Conservation (phyloP, 305 asterid species). For the Ilex paraguariensis region DNA sequence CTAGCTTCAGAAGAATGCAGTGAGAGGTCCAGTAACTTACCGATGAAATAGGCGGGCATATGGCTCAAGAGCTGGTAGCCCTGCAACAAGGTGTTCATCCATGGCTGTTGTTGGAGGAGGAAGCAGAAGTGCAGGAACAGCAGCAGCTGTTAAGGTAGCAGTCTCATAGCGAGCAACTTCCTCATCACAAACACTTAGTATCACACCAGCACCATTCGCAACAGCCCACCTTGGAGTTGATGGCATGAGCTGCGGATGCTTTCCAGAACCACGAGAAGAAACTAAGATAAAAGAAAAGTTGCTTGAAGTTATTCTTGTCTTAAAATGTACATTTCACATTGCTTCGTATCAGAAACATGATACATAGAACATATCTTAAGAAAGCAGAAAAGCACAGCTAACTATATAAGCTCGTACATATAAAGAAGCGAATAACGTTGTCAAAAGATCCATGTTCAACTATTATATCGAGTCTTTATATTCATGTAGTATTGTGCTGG, state of each 20-base stretch:
- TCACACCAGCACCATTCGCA: slow-evolving; percentile 99
- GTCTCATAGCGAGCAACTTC: slow-evolving; percentile 98
- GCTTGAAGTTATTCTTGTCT: slow-evolving; percentile 10
- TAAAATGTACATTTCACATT: not conserved
- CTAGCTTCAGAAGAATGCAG: slow-evolving; percentile 12
- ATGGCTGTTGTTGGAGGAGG: slow-evolving; percentile 98
- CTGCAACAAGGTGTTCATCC: slow-evolving; percentile 99
- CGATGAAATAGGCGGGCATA: slow-evolving; percentile 96
- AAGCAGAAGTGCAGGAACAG: slow-evolving; percentile 98
- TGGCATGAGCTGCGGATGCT: slow-evolving; percentile 96
- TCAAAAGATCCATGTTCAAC: no score
- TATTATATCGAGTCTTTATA: no score
- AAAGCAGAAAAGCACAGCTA: no score
- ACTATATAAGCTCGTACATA: no score
- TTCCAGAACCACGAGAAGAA: slow-evolving; percentile 96
- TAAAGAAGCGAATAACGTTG: no score
- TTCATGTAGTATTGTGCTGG: no score
- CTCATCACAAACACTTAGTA: slow-evolving; percentile 97
- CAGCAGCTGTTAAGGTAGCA: slow-evolving; percentile 91
- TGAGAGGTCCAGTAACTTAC: slow-evolving; percentile 26
- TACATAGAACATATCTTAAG: no score
- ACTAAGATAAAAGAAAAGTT: slow-evolving; percentile 38
- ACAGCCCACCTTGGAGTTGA: slow-evolving; percentile 99
- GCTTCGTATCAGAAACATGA: no score
- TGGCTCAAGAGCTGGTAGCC: slow-evolving; percentile 99